Percentiles rank a stretch among this genome's conserved stretches.
Conservation (phyloP, 352 stramenopile species). For the Globisporangium acanthophoron region DNA sequence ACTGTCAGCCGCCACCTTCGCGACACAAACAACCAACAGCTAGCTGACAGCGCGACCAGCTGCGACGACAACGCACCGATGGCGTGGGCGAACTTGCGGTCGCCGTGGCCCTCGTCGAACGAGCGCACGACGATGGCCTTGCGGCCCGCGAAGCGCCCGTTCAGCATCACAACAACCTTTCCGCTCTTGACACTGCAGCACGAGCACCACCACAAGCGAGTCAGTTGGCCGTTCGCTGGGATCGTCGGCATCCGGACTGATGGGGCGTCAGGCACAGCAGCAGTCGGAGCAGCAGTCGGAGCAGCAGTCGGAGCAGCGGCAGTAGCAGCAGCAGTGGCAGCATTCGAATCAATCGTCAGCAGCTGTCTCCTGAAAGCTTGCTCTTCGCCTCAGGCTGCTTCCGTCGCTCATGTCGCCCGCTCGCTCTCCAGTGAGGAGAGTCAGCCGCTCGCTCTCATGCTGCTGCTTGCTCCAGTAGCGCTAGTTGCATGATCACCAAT, state of each 20-base stretch:
- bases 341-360: too few species aligned
- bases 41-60: background rate
- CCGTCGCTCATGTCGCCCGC: too few species aligned
- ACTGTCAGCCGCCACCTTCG: background rate
- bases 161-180: constrained; percentile 99
- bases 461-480: too few species aligned
- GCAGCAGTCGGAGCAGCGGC: too few species aligned
- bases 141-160: constrained; percentile 97
- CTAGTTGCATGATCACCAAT: too few species aligned
- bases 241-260: background rate
- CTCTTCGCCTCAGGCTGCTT: too few species aligned
- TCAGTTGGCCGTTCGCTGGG: background rate
- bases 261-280: background rate
- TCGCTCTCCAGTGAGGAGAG: too few species aligned
- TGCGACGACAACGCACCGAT: constrained; percentile 57
- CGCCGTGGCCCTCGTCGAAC: constrained; percentile 94
- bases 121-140: constrained; percentile 99
- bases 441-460: too few species aligned
- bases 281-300: background rate
- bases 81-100: constrained; percentile 97
- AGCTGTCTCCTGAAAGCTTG: too few species aligned
- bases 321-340: too few species aligned
- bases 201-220: constrained; percentile 11
- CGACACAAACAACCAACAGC: background rate
- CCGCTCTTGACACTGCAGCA: constrained; percentile 91